Conservation (phyloP, 2,329 filamentous ascomycete genomes). For the Trichoderma endophyticum region DNA sequence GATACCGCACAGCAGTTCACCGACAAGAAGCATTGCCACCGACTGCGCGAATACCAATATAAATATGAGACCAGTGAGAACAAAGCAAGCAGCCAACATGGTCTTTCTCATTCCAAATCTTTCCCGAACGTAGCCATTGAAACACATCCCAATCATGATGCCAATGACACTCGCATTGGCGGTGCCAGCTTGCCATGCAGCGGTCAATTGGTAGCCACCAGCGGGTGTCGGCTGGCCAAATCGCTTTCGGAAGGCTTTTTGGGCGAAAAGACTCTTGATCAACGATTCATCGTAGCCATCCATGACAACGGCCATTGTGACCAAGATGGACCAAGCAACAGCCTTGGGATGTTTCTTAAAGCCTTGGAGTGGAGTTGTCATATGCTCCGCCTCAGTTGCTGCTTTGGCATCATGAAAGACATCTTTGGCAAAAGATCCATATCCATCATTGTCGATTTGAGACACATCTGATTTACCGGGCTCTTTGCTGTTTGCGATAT, state of each 20-base stretch:
- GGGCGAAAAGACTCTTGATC: slow-evolving; percentile 33
- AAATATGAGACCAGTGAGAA: slow-evolving; percentile 42
- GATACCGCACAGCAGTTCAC: slow-evolving; percentile 36
- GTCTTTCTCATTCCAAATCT: slow-evolving; percentile 41
- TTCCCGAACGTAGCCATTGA: not conserved
- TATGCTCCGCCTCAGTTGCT: not conserved
- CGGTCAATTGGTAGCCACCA: not conserved
- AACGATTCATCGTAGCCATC: slow-evolving; percentile 39
- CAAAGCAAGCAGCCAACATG: slow-evolving; percentile 33
- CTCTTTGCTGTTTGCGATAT: not conserved
- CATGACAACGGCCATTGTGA: slow-evolving; percentile 41
- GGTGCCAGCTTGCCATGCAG: not conserved
- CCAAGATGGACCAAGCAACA: slow-evolving; percentile 35
- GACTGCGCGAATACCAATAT: slow-evolving; percentile 30
- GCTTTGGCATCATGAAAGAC: not conserved
- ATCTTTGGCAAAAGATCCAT: not conserved
- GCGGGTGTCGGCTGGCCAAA: not conserved
- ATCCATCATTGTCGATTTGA: not conserved
- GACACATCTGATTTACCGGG: not conserved
- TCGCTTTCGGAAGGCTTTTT: slow-evolving; percentile 22
- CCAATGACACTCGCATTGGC: not conserved
- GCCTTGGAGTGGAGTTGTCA: slow-evolving; percentile 16
- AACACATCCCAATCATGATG: not conserved
- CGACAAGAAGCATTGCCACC: slow-evolving; percentile 19
- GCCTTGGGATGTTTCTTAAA: slow-evolving; percentile 34